Percentiles rank a stretch among this genome's conserved stretches.
Conservation (phyloP, 805 yeast genomes). For the Candida sithepensis region DNA sequence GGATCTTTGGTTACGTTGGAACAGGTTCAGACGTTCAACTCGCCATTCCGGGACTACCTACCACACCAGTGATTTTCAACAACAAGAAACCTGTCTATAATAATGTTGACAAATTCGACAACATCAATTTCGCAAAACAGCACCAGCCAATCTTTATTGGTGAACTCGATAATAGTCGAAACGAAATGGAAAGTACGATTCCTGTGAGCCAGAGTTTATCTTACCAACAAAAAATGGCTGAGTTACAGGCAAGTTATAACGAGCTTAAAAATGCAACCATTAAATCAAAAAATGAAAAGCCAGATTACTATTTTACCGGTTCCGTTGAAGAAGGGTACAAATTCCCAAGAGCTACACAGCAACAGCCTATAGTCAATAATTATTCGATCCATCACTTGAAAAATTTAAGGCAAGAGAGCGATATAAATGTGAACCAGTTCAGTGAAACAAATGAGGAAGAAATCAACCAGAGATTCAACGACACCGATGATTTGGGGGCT, state of each 20-base stretch:
- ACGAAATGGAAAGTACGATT: not conserved
- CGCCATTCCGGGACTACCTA: slow-evolving; percentile 50
- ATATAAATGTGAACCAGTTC: slow-evolving; percentile 7
- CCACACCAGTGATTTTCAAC: slow-evolving; percentile 20
- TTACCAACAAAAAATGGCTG: slow-evolving; percentile 6
- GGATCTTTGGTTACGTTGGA: slow-evolving; percentile 68
- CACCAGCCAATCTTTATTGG: slow-evolving; percentile 6
- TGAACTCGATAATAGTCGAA: not conserved
- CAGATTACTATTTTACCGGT: slow-evolving; percentile 47
- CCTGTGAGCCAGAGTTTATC: not conserved
- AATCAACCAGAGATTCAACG: not conserved
- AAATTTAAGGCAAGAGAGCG: slow-evolving; percentile 17
- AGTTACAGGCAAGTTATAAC: not conserved
- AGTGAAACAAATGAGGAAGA: not conserved
- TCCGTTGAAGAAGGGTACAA: slow-evolving; percentile 47
- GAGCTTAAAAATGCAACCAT: not conserved
- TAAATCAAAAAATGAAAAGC: slow-evolving; percentile 6
- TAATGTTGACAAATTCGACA: slow-evolving; percentile 36
- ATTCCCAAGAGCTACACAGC: slow-evolving; percentile 44
- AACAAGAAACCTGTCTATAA: slow-evolving; percentile 29
- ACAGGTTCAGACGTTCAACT: slow-evolving; percentile 52
- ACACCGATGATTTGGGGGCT: slow-evolving; percentile 5
- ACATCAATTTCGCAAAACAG: slow-evolving; percentile 19
- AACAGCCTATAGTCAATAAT: slow-evolving; percentile 22
- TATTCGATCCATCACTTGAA: slow-evolving; percentile 44